phyloP scores from a whole-genome alignment of 345 rosid genomes.

The Populus deltoides region DNA sequence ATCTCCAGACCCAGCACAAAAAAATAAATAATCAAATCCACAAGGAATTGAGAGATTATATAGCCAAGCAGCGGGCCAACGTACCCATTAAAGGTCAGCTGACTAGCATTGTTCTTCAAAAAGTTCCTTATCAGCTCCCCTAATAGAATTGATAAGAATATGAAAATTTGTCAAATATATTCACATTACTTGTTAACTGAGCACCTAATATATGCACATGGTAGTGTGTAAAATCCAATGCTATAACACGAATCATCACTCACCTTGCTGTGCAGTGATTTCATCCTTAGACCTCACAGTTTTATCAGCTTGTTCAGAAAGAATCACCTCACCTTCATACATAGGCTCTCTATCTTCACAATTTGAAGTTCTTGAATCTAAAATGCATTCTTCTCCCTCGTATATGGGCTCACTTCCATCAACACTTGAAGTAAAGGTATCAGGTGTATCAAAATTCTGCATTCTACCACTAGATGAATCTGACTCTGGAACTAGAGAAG shows the following conservation, averaged over 20 bases:
- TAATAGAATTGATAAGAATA: constrained; percentile 33
- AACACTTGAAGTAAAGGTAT: constrained; percentile 48
- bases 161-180: constrained; percentile 7
- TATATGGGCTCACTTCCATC: constrained; percentile 87
- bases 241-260: constrained; percentile 7
- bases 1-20: neutral
- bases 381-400: constrained; percentile 93
- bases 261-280: constrained; percentile 76
- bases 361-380: constrained; percentile 52
- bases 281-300: constrained; percentile 43
- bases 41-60: constrained; percentile 4
- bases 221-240: neutral
- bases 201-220: constrained; percentile 1
- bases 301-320: constrained; percentile 75
- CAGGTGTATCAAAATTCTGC: constrained; percentile 46
- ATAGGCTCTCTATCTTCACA: constrained; percentile 76
- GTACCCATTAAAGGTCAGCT: constrained; percentile 85
- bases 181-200: neutral
- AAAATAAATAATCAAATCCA: neutral
- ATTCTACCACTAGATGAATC: constrained; percentile 50
- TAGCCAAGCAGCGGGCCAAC: constrained; percentile 23
- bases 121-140: constrained; percentile 80
- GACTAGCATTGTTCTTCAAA: constrained; percentile 81
- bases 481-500: constrained; percentile 40
- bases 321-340: constrained; percentile 95